phyloP scores from a whole-genome alignment of 176 grass and related monocot species.

The Cymbopogon citratus region DNA sequence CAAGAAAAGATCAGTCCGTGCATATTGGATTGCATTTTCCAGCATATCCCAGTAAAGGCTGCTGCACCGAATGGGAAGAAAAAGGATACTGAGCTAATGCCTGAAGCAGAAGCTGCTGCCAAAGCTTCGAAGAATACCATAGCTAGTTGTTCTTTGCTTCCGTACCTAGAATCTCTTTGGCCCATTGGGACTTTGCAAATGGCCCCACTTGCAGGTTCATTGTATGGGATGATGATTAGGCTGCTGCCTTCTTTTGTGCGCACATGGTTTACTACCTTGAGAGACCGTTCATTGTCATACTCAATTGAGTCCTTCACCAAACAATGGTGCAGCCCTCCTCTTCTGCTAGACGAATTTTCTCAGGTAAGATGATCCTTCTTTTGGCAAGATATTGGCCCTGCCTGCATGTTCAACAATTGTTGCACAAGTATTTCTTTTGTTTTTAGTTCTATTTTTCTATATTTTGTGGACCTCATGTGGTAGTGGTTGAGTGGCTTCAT shows the following conservation, averaged over 20 bases:
- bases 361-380: conserved; percentile 44
- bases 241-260: conserved; percentile 84
- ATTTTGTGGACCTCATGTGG: neutral
- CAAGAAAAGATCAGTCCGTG: conserved; percentile 68
- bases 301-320: conserved; percentile 69
- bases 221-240: conserved; percentile 91
- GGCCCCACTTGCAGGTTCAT: conserved; percentile 72
- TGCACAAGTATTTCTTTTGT: neutral
- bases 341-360: conserved; percentile 78
- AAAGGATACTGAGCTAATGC: conserved; percentile 62
- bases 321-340: conserved; percentile 87
- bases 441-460: neutral
- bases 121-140: conserved; percentile 68
- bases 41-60: conserved; percentile 76
- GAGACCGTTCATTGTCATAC: conserved; percentile 22
- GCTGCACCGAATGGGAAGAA: conserved; percentile 48
- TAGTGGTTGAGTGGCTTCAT: neutral
- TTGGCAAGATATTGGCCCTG: neutral
- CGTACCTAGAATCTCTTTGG: conserved; percentile 73
- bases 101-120: conserved; percentile 68
- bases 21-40: conserved; percentile 86
- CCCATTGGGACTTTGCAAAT: conserved; percentile 56
- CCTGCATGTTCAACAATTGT: neutral
- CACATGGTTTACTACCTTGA: conserved; percentile 80
- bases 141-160: conserved; percentile 50